These are phyloP conservation scores for Salicornia ramosissima DNA, from an alignment of 148 eudicot species.

Conservation along the genomic window DNA sequence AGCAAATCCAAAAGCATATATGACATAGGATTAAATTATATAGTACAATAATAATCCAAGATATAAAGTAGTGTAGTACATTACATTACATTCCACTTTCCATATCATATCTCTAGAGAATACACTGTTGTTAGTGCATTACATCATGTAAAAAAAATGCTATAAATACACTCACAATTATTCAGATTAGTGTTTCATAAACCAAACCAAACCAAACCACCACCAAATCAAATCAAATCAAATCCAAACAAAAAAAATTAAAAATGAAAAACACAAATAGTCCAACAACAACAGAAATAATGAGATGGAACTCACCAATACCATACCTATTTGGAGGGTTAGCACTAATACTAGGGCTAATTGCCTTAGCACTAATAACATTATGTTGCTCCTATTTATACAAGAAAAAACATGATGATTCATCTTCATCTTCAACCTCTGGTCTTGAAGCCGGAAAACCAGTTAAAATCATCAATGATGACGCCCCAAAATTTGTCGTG, in stretches of 20 bases:
- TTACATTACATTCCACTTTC: slow-evolving; percentile 18
- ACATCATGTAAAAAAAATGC: background rate
- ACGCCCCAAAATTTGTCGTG: slow-evolving; percentile 21
- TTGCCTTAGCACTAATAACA: slow-evolving; percentile 26
- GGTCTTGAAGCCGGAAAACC: background rate
- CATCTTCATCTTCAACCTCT: background rate
- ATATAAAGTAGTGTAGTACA: too few relatives aligned
- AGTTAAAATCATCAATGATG: background rate
- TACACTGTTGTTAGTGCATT: slow-evolving; percentile 20
- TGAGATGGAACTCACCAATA: slow-evolving; percentile 31
- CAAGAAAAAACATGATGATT: background rate
- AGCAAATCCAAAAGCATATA: background rate
- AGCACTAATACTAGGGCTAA: slow-evolving; percentile 30
- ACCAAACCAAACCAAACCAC: slow-evolving; percentile 9
- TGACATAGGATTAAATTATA: background rate
- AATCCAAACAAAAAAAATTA: slow-evolving; percentile 6
- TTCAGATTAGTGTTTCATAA: background rate
- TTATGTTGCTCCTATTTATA: slow-evolving; percentile 26
- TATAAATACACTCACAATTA: slow-evolving; percentile 14
- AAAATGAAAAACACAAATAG: background rate
- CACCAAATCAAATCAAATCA: too few relatives aligned
- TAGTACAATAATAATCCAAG: background rate
- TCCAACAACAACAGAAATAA: background rate
- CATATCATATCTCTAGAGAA: background rate
- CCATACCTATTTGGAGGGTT: slow-evolving; percentile 43